A percentile compares a stretch with the other conserved stretches of the same genome.
Conservation (phyloP, 257 asterid genomes). For the Solanum appendiculatum region DNA sequence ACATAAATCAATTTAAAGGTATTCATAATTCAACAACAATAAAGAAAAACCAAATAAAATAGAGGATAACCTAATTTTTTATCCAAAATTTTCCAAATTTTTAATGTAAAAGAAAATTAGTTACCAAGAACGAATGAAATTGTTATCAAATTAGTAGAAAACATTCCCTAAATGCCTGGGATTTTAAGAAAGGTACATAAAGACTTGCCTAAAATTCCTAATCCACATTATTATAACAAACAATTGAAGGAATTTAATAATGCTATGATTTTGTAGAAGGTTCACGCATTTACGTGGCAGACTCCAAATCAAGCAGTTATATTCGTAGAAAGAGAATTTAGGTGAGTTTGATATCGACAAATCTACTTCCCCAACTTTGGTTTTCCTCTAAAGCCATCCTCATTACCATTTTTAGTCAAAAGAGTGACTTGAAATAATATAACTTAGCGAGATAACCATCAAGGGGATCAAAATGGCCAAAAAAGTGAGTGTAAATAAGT, state of each 20-base stretch:
- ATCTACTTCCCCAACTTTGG: not conserved
- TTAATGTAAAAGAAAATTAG: not conserved
- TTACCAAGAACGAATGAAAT: not conserved
- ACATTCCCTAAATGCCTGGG: not conserved
- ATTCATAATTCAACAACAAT: not conserved
- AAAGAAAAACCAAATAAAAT: not conserved
- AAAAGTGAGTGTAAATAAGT: not conserved
- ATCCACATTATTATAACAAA: not conserved
- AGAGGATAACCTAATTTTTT: not conserved
- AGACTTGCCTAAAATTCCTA: not conserved
- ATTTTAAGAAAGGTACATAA: not conserved
- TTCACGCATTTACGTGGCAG: not conserved
- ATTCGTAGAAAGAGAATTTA: not conserved
- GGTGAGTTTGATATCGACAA: constrained; percentile 11
- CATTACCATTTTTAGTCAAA: not conserved
- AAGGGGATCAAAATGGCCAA: not conserved
- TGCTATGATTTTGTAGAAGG: not conserved
- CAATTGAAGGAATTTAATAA: not conserved
- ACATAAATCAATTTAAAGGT: not conserved
- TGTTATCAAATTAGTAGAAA: not conserved
- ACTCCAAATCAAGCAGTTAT: not conserved
- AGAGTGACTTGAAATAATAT: not conserved
- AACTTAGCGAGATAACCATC: not conserved
- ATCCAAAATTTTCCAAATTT: not conserved
- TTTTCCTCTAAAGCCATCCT: not conserved